These are phyloP conservation scores for Diaporthe longicolla DNA, from an alignment of 2,329 filamentous ascomycete genomes.

Conservation along the genomic window DNA sequence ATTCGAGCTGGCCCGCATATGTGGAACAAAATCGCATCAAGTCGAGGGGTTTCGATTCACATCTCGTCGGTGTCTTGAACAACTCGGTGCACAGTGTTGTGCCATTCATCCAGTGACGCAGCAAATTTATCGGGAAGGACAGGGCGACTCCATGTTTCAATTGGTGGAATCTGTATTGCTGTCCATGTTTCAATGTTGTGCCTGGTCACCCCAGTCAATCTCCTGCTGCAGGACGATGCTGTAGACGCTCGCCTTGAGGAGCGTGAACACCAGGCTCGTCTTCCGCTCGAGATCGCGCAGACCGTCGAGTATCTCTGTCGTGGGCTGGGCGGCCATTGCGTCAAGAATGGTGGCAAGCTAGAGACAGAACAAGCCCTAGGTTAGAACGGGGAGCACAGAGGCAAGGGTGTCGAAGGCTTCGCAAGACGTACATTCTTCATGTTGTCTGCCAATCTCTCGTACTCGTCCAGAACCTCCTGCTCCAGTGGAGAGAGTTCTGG, in stretches of 20 bases:
- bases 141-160: constrained; percentile 42
- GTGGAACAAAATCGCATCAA: not conserved
- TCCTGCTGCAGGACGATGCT: constrained; percentile 99
- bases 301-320: constrained; percentile 87
- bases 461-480: constrained; percentile 96
- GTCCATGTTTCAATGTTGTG: constrained; percentile 53
- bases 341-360: constrained; percentile 74
- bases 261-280: constrained; percentile 92
- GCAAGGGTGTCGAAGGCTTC: constrained; percentile 1
- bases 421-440: constrained; percentile 81
- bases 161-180: constrained; percentile 45
- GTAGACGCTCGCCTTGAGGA: constrained; percentile 98
- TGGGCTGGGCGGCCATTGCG: constrained; percentile 77
- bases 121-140: not conserved
- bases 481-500: constrained; percentile 83
- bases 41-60: not conserved
- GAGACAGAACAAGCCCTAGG: not conserved
- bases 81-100: not conserved
- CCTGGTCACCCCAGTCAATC: constrained; percentile 78
- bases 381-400: not conserved
- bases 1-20: not conserved
- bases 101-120: not conserved
- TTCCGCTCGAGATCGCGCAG: constrained; percentile 92
- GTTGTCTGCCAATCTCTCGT: constrained; percentile 87
- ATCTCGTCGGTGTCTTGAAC: not conserved